Evolutionary conservation across 208 protist species (phyloP).

Genomic region (Endotrypanum monterogeii): DNA sequence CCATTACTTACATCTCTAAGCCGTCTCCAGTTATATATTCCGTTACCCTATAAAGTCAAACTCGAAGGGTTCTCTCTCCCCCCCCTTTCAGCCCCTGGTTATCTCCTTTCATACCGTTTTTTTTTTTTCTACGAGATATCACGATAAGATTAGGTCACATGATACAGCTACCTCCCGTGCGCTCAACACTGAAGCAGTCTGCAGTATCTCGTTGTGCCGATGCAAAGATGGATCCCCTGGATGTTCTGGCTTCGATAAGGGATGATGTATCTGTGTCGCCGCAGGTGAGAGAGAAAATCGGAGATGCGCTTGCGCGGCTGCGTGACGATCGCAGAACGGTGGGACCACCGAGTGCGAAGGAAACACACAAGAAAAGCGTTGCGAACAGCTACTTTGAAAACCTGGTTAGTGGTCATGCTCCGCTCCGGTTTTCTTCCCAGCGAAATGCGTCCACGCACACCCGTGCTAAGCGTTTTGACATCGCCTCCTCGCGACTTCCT

Average conservation of each 20-base stretch:
- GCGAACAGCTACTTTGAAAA: constrained; percentile 28
- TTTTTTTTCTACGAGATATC: background rate
- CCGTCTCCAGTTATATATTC: background rate
- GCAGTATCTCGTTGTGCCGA: constrained; percentile 16
- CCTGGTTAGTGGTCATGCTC: constrained; percentile 33
- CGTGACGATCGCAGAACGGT: constrained; percentile 4
- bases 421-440: constrained; percentile 30
- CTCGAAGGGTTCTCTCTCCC: background rate
- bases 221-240: constrained; percentile 17
- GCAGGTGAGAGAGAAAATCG: constrained; percentile 25
- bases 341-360: constrained; percentile 2
- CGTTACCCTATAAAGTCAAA: background rate
- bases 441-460: constrained; percentile 6
- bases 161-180: constrained; percentile 26
- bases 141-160: background rate
- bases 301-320: constrained; percentile 11
- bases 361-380: constrained; percentile 1
- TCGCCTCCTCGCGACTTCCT: constrained; percentile 30
- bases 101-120: background rate
- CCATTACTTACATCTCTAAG: background rate
- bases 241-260: constrained; percentile 21
- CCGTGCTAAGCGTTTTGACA: constrained; percentile 38
- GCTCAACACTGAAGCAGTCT: constrained; percentile 14
- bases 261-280: constrained; percentile 25
- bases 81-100: background rate